Evolutionary conservation across 768 basidiomycete species (phyloP).

Genomic region (Cantharellus anzutake): DNA sequence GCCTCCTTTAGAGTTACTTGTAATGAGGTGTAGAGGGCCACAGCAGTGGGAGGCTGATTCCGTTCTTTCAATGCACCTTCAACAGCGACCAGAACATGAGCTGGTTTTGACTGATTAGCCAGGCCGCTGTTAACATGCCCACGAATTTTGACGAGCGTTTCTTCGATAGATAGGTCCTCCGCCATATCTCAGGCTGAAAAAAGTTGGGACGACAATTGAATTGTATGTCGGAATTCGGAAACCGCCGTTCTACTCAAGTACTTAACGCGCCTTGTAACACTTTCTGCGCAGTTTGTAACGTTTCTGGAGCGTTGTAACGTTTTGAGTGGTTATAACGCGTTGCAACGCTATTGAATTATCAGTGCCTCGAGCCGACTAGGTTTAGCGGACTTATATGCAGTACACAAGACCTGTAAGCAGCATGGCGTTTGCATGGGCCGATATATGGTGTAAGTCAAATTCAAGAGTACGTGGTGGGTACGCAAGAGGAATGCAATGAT

Average conservation of each 20-base stretch:
- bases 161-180: slow-evolving; percentile 5
- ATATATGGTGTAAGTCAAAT: too few species aligned
- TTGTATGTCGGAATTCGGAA: background rate
- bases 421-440: too few species aligned
- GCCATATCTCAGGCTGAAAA: background rate
- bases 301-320: background rate
- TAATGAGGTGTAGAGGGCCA: slow-evolving; percentile 90
- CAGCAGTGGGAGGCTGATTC: slow-evolving; percentile 45
- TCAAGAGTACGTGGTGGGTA: too few species aligned
- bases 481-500: too few species aligned
- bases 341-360: too few species aligned
- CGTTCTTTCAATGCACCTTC: slow-evolving; percentile 65
- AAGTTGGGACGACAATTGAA: background rate
- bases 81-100: slow-evolving; percentile 64
- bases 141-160: slow-evolving; percentile 59
- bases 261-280: background rate
- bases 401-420: too few species aligned
- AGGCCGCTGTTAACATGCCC: slow-evolving; percentile 65
- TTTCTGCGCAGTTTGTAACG: background rate
- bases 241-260: background rate
- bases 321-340: background rate
- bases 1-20: slow-evolving; percentile 69
- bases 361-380: too few species aligned
- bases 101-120: slow-evolving; percentile 79
- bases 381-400: too few species aligned